Base-by-base conservation (phyloP, 306 rosid species). In the Canavalia ensiformis region DNA sequence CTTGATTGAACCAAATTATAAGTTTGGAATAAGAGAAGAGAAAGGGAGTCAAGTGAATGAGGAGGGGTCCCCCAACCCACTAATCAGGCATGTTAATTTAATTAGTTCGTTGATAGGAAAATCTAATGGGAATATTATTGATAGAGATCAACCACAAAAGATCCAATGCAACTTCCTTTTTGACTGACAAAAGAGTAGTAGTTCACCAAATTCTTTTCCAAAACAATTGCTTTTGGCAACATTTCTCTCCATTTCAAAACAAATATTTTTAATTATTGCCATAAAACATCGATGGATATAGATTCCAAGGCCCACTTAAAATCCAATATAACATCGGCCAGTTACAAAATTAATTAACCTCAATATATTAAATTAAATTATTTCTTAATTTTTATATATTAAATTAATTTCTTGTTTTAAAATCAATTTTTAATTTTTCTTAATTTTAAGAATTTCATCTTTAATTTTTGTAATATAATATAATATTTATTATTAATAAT, bases 41-140 rank as follows among this genome's bases (percentile, higher is more conserved):
- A 78, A 76, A 79, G 65, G 55, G 62, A 66, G 88, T 28, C 18
- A 1, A 80, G 73, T 68, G 81, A 84, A 57, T 30, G 72, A 80
- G 68, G 50, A 68, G 30, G 12, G 91, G 90, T 30, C 91, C 94
- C 90, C 72, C 84, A 86, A 80, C 78, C 88, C 90, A 90, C 87
- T 70, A 55, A 86, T 18, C 25, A 18, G 25, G 41, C 88, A 76
- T 73, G 87, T 65, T 79, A 58, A 85, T 82, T 86, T 54, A 72
- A 52, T 72, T 88, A 72, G 58, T 72, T 88, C 78, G 41, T 50
- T 68, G 54, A 72, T 82, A 79, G 72, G 70, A 34, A 82, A 87
- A 77, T 83, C 68, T 82, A 76, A 78, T 66, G 28, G 62, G 7
- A 29, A 56, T 71, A 11, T 67, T 46, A 29, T 30, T 52, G 81